phyloP scores from a whole-genome alignment of 495 filamentous ascomycete species.

The Aspergillus panamensis region DNA sequence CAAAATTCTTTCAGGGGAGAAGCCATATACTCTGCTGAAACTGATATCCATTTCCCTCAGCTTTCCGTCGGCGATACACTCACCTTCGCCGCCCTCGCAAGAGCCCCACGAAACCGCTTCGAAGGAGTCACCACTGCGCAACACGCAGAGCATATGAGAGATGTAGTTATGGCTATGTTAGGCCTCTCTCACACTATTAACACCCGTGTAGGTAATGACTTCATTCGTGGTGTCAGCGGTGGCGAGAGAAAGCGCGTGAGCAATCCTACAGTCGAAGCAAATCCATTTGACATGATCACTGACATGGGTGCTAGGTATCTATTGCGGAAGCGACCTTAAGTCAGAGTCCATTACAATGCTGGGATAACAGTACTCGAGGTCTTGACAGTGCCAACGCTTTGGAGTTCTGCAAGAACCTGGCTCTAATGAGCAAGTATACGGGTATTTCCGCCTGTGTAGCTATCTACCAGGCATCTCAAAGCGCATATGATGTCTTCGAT shows the following conservation, averaged over 20 bases:
- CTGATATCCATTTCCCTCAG: conserved; percentile 58
- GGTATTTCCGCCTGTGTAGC: conserved; percentile 70
- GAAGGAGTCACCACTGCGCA: conserved; percentile 36
- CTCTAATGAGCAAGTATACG: conserved; percentile 66
- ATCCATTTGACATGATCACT: background rate
- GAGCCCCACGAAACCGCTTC: conserved; percentile 37
- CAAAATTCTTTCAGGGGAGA: conserved; percentile 58
- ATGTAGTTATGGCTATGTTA: conserved; percentile 58
- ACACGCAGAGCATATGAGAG: conserved; percentile 39
- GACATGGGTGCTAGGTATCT: conserved; percentile 32
- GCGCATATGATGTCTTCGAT: conserved; percentile 65
- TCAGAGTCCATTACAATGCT: conserved; percentile 64
- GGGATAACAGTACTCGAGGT: conserved; percentile 84
- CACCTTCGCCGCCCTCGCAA: conserved; percentile 50
- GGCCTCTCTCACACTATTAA: conserved; percentile 54
- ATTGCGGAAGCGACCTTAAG: conserved; percentile 60
- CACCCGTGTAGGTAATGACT: conserved; percentile 41
- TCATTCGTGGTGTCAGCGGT: conserved; percentile 69
- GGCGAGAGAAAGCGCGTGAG: conserved; percentile 74
- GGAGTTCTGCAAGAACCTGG: conserved; percentile 62
- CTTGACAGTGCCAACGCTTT: conserved; percentile 79
- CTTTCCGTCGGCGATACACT: conserved; percentile 60
- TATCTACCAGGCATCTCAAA: conserved; percentile 76
- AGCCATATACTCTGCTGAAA: conserved; percentile 56
- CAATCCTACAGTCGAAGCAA: background rate